Evolutionary conservation across 164 flowering plant genomes (phyloP).

Genomic region (Echeveria elegans): DNA sequence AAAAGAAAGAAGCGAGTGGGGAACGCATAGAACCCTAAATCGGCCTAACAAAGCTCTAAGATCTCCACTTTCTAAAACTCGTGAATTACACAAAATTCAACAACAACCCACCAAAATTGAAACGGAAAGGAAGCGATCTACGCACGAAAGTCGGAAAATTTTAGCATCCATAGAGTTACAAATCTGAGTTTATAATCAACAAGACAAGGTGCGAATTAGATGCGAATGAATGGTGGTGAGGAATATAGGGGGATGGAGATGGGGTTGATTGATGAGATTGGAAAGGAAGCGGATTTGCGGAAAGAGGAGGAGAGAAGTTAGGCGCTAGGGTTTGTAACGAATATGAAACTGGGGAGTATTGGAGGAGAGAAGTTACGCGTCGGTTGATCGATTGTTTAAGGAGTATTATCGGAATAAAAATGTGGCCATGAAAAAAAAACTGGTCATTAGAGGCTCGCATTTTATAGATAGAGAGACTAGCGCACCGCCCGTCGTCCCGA

Average conservation of each 20-base stretch:
- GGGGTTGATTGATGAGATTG: neutral
- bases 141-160: neutral
- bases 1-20: conserved; percentile 40
- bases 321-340: neutral
- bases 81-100: neutral
- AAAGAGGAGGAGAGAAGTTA: neutral
- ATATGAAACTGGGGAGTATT: neutral
- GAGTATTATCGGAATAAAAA: no score
- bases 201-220: no score
- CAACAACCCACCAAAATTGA: neutral
- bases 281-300: neutral
- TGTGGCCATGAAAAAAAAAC: no score
- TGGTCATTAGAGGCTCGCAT: no score
- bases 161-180: neutral
- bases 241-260: no score
- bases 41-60: conserved; percentile 18
- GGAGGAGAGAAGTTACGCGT: no score
- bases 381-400: no score
- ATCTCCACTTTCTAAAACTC: conserved; percentile 17
- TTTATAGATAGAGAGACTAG: no score
- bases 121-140: neutral
- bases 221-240: neutral
- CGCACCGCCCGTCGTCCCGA: no score
- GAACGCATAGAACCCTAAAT: conserved; percentile 30
- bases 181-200: neutral